Percentiles rank a stretch among this genome's conserved stretches.
phyloP scores from a whole-genome alignment of 78 protist species.

The Dictyostelium discoideum region DNA sequence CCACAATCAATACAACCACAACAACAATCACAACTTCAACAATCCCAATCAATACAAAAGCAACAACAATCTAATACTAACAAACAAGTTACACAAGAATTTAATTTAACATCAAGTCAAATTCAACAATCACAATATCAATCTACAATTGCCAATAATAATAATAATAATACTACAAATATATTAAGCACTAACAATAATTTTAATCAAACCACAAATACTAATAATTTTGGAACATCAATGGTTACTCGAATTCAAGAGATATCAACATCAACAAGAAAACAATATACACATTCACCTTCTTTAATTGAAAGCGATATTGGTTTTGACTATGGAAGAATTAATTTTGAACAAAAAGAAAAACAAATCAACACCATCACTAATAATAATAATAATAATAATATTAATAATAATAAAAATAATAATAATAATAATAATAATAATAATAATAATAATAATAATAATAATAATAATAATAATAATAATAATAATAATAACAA shows the following conservation, averaged over 20 bases:
- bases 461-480: not conserved
- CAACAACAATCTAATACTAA: not conserved
- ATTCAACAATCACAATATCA: not conserved
- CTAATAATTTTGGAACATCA: constrained; percentile 10
- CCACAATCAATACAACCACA: not conserved
- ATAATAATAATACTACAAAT: not conserved
- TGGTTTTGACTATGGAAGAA: constrained; percentile 42
- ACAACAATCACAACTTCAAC: not conserved
- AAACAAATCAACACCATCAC: not conserved
- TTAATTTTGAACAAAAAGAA: constrained; percentile 37
- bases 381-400: not conserved
- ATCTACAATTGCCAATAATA: not conserved
- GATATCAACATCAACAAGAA: not conserved
- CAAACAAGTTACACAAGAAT: not conserved
- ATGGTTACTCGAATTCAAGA: constrained; percentile 35
- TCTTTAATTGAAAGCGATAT: constrained; percentile 57
- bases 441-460: not conserved
- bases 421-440: not conserved
- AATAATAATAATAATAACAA: not conserved
- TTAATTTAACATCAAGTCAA: not conserved
- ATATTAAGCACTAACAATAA: not conserved
- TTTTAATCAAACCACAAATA: not conserved
- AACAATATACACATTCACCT: constrained; percentile 66
- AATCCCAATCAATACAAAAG: not conserved
- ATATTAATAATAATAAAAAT: not conserved